Base-by-base conservation (phyloP, 768 basidiomycete genomes). In the Termitomyces sp. region DNA sequence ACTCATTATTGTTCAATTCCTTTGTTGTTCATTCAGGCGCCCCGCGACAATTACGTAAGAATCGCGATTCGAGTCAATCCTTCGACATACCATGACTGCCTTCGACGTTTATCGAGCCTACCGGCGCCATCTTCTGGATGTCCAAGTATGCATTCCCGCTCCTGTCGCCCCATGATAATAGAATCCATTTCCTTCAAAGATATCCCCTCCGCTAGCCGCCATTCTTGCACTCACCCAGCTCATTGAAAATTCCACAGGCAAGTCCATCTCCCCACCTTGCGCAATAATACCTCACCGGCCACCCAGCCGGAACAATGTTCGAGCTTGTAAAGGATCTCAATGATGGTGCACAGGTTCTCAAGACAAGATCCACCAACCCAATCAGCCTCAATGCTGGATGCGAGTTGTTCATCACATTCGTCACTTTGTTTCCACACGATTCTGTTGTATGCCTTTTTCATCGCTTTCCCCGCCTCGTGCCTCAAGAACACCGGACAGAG, bases 341-440 rank as follows among this genome's bases (percentile, higher is more conserved):
- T 60, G 84, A 89, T 48, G 91, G 87, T 48, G 88, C 91, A 1
- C 79, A 85, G 40, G 76, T 78, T 6, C 77, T 96, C 56, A 86
- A 84, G 65, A 72, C 76, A 28, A 79, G 79, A n/a, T 82, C 86
- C 0, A 78, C 87, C 32, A 94, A 94, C 72, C 84, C 91, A 24
- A 91, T 95, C 75, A 87, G 92, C 64, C 78, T 94, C 63, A 88
- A 89, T 63, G 92, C 92, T n/a, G 94, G 94, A 59, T 92, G 90
- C 73, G 90, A 94, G 72, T 81, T 96, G 44, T 94, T 96, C 78
- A 89, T 92, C 68, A 88, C 91, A 12, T 96, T 94, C 67, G 90
- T 94, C 67, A 93, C 92, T 38, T 76, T 87, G 48, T 90, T 90
- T 69, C 90, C 90, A 24, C 91, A 94, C 69, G 91, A 91, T 67